phyloP scores from a whole-genome alignment of 129 eudicot species.

The Helianthus annuus region HanXRQr2.0-SUNRISE NC_035441.2:162157231-162157730 shows the following conservation, averaged over 20 bases:
- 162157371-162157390: neutral
- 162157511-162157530: conserved; percentile 24
- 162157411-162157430: conserved; percentile 4
- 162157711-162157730: conserved; percentile 4
- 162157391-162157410: neutral
- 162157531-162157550: conserved; percentile 34
- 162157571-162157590: conserved; percentile 48
- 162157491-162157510: conserved; percentile 36
- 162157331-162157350: neutral
- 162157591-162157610: conserved; percentile 41
- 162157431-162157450: conserved; percentile 20
- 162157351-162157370: neutral
- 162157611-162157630: conserved; percentile 36
- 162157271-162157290: neutral
- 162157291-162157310: neutral
- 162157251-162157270: neutral
- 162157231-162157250: neutral
- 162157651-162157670: conserved; percentile 40
- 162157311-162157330: conserved; percentile 3
- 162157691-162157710: conserved; percentile 27
- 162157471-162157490: conserved; percentile 30
- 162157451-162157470: conserved; percentile 17
- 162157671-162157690: conserved; percentile 32
- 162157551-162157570: conserved; percentile 40
- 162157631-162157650: conserved; percentile 42